phyloP scores from a whole-genome alignment of 345 rosid species.

The Lepidium aucheri region DNA sequence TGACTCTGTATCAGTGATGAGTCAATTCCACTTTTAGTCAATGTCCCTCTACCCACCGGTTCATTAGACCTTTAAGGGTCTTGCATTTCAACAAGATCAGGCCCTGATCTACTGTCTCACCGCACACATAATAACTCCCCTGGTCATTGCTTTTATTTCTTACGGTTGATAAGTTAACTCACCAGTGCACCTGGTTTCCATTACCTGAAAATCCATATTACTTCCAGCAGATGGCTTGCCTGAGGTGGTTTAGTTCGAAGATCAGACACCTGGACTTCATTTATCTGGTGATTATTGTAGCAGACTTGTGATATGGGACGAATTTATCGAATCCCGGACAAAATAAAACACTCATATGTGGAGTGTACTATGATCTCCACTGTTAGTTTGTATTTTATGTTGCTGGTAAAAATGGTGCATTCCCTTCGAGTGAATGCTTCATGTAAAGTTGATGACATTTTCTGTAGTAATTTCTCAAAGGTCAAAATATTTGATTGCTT shows the following conservation, averaged over 20 bases:
- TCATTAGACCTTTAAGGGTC: constrained; percentile 4
- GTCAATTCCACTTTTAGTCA: constrained; percentile 53
- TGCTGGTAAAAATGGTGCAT: constrained; percentile 22
- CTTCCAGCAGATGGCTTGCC: constrained; percentile 48
- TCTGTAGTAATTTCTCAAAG: constrained; percentile 3
- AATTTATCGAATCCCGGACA: constrained; percentile 27
- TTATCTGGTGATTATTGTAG: constrained; percentile 24
- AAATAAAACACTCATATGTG: constrained; percentile 12
- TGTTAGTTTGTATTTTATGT: constrained; percentile 11
- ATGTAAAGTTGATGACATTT: constrained; percentile 21
- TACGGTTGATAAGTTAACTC: constrained; percentile 25
- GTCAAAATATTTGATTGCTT: constrained; percentile 7
- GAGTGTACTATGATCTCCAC: constrained; percentile 18
- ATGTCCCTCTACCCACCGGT: neutral
- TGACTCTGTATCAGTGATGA: constrained; percentile 57
- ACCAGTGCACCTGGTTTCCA: constrained; percentile 56
- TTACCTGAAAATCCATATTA: constrained; percentile 25
- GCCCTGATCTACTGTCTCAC: constrained; percentile 4
- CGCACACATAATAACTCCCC: neutral
- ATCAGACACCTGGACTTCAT: constrained; percentile 29
- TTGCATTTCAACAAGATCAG: neutral
- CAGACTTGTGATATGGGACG: constrained; percentile 10
- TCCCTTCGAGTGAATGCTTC: constrained; percentile 28
- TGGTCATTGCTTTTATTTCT: neutral
- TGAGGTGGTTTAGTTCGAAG: constrained; percentile 53